Base-by-base conservation (phyloP, 1,284 basidiomycete species). In the Cutaneotrichosporon spelunceum region DNA sequence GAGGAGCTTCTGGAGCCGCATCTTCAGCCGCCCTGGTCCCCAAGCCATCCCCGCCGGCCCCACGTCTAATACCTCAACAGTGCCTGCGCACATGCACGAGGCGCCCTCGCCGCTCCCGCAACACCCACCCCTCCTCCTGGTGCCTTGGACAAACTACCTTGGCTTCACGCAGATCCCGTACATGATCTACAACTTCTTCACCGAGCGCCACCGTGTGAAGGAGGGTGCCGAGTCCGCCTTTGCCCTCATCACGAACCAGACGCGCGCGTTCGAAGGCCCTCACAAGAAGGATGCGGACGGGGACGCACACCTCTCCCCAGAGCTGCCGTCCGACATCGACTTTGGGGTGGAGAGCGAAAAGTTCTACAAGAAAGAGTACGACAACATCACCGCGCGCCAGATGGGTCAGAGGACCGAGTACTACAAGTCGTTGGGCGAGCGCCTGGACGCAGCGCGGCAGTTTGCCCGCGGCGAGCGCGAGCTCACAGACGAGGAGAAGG, bases 181-280 rank as follows among this genome's bases (percentile, higher is more conserved):
- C 66, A 94, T 96, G 88, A 85, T 97, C 59, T 88, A 86, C 83
- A 88, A 88, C 69, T 95, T 92, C 79, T 98, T 97, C 83, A 93
- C 93, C 72, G 87, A 90, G 74, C 87, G 92, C n/a, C 80, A 86
- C 58, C 86, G 88, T 68, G 91, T 91, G 8, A 83, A 80, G 4
- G 79, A 84, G 21, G 94, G 94, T 44, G 89, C 89, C 19, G 88
- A 96, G 68, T 88, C 88, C 10, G 93, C 87, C 0, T 87, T 91
- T 71, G 82, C 83, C 27, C 82, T 98, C 59, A 84, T 95, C 63
- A 83, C 85, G 74, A 83, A 82, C 24, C 72, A 82, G 48, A 86
- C 85, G 1, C 85, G 91, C 26, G 86, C 88, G 2, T 84, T 96
- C 63, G 74, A 80, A 24, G 82, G 69, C 6, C 64, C 68, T 56